Conservation (phyloP, 2,329 filamentous ascomycete genomes). For the Cryphonectria naterciae region DNA sequence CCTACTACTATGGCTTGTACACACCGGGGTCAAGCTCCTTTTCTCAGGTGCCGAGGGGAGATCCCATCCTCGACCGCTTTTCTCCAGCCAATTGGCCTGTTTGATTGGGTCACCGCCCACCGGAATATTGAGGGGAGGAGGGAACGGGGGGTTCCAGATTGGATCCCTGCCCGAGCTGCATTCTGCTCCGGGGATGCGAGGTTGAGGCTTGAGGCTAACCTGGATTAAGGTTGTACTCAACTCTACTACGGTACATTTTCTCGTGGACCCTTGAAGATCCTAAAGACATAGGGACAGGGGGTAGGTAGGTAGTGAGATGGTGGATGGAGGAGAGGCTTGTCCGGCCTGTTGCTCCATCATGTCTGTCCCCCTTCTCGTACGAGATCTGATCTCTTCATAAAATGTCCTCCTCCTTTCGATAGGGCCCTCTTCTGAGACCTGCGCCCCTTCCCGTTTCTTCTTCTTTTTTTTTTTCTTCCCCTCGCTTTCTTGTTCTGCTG, state of each 20-base stretch:
- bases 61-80: conserved; percentile 9
- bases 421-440: background rate
- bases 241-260: conserved; percentile 2
- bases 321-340: background rate
- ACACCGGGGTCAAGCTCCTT: background rate
- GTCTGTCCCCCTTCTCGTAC: conserved; percentile 8
- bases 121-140: background rate
- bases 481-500: background rate
- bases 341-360: conserved; percentile 12
- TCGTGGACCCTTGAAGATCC: background rate
- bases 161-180: conserved; percentile 11
- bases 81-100: conserved; percentile 7
- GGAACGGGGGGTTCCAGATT: background rate
- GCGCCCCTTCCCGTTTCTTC: background rate
- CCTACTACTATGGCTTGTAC: too few relatives aligned
- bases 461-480: background rate
- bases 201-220: conserved; percentile 3
- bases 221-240: conserved; percentile 15
- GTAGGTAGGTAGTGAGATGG: background rate
- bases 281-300: conserved; percentile 1
- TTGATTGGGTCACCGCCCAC: conserved; percentile 10
- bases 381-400: conserved; percentile 21
- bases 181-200: background rate
- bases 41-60: conserved; percentile 5
- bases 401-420: conserved; percentile 4